A percentile compares a stretch with the other conserved stretches of the same genome.
phyloP scores from a whole-genome alignment of 257 asterid species.

The Nicotiana sylvestris region DNA sequence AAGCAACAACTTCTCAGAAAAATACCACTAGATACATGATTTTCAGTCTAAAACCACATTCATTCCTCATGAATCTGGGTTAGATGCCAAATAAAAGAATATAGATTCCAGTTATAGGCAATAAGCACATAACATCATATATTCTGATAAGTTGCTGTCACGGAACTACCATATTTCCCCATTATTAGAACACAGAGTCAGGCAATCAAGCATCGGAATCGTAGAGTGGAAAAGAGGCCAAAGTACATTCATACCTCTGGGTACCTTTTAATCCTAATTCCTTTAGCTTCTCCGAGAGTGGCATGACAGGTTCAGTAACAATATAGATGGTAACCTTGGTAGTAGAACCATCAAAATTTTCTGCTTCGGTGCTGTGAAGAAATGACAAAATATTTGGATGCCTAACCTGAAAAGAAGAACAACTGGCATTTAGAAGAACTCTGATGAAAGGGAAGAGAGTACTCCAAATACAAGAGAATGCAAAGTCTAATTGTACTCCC shows the following conservation, averaged over 20 bases:
- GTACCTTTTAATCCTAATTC: slow-evolving; percentile 80
- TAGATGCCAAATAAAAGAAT: background rate
- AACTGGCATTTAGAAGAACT: slow-evolving; percentile 22
- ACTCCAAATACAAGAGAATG: background rate
- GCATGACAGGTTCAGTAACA: slow-evolving; percentile 96
- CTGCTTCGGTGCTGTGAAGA: slow-evolving; percentile 92
- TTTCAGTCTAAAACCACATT: background rate
- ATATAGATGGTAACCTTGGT: slow-evolving; percentile 80
- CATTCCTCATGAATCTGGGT: background rate
- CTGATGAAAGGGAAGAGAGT: background rate
- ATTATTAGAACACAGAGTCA: background rate
- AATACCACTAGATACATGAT: background rate
- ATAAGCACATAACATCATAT: background rate
- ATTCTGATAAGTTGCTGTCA: background rate
- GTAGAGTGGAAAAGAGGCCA: background rate
- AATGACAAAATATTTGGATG: slow-evolving; percentile 96
- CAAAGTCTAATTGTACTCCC: background rate
- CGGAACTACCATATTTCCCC: background rate
- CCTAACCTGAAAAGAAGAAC: slow-evolving; percentile 61
- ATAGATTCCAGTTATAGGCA: background rate
- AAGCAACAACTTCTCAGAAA: background rate
- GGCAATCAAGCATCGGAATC: background rate
- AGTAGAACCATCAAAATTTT: slow-evolving; percentile 67
- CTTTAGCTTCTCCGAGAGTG: slow-evolving; percentile 87
- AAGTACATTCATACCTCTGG: slow-evolving; percentile 56